phyloP scores from a whole-genome alignment of 805 yeast species.

The Metschnikowia proteae region DNA sequence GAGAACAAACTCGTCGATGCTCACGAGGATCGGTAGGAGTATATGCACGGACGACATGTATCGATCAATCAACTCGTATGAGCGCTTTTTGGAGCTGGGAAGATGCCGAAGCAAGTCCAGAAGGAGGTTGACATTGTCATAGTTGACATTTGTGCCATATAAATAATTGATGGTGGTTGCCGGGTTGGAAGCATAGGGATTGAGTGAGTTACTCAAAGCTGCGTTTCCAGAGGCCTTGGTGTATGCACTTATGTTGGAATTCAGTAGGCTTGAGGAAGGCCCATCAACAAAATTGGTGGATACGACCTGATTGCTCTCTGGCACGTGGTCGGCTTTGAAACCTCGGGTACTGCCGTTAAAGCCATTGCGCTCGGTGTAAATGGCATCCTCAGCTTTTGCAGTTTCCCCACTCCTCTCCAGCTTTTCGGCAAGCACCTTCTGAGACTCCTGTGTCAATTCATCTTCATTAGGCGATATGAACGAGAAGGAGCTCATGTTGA shows the following conservation, averaged over 20 bases:
- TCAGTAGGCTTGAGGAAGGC: slow-evolving; percentile 8
- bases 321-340: not conserved
- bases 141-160: slow-evolving; percentile 39
- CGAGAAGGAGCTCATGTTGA: slow-evolving; percentile 32
- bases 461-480: slow-evolving; percentile 2
- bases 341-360: slow-evolving; percentile 6
- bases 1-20: slow-evolving; percentile 39
- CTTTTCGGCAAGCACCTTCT: not conserved
- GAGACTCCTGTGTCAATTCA: not conserved
- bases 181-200: slow-evolving; percentile 32
- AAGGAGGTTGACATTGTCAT: slow-evolving; percentile 31
- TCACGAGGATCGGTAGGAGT: slow-evolving; percentile 49
- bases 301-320: not conserved
- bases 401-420: not conserved
- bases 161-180: slow-evolving; percentile 32
- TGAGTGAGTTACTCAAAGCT: slow-evolving; percentile 21
- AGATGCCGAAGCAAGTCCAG: slow-evolving; percentile 40
- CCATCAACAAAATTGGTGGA: slow-evolving; percentile 19
- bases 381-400: not conserved
- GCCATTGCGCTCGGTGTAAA: not conserved
- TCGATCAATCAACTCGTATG: slow-evolving; percentile 45
- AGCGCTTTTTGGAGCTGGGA: slow-evolving; percentile 42
- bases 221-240: slow-evolving; percentile 1
- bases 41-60: slow-evolving; percentile 53
- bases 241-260: not conserved